Evolutionary conservation across 2,329 filamentous ascomycete genomes (phyloP), one percentile per base, ranked within the genome.

Genomic region (Periglandula ipomoeae): DNA sequence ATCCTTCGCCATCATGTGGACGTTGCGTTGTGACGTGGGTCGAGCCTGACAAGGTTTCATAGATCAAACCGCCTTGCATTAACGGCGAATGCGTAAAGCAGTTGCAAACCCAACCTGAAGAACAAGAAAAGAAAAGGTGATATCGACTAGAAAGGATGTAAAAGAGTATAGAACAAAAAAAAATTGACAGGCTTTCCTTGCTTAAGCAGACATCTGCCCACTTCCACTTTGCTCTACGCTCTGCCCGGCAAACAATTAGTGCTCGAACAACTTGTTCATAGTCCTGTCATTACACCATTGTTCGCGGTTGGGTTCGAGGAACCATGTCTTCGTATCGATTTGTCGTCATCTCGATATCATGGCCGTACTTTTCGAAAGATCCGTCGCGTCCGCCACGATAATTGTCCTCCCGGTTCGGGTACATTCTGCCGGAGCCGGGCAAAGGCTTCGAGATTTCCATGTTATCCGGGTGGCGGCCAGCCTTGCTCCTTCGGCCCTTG

Each of bases 301-400:
- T 68, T 59, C 69, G 65, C 10, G 78, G 77, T 42, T 72, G 68
- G 51, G 71, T 67, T 40, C 75, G 66, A 24, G 75, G 75, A 20
- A 75, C 56, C 75, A 79, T 76, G 53, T 81, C 77, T 60, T 81
- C 77, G 53, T 81, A 81, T 38, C 75, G 70, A 51, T 73, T 69
- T 3, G 74, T 70, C 51, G 72, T 71, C 57, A 72, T 65, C 54
- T 80, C 75, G 39, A 79, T 65, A 42, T 75, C 73, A 15, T 63
- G 59, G 42, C 65, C 61, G 10, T 64, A 64, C 40, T 66, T 61
- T 48, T 71, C 68, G 40, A 64, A 61, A n/a, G 63, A 63, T 46
- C 58, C 58, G 50, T 50, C 51, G 17, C 46, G 49, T 37, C 50
- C 39, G 11, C 48, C 44, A 27, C 50, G 47, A 35, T 34, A 48